Base-by-base conservation (phyloP, 192 early-diverging fungal genomes). In the Coemansia sp. region DNA sequence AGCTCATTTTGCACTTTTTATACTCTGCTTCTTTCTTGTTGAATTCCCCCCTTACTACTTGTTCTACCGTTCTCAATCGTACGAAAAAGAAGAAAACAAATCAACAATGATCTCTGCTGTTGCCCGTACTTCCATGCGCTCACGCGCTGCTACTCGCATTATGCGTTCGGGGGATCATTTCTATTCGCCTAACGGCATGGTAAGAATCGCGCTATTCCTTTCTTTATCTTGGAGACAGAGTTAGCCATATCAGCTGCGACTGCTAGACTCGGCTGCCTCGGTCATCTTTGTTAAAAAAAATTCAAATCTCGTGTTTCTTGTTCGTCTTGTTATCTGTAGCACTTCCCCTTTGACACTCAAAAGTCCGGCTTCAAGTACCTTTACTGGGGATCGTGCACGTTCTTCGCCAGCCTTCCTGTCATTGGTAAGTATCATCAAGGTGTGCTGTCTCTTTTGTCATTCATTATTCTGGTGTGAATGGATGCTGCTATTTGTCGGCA, bases 121-220 rank as follows among this genome's bases (percentile, higher is more conserved):
- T 55, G 81, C 72, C 38, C 81, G 81, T 40, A 83, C 81, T 11
- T 83, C 81, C 22, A 74, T 83, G 75, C 81, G 81, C 76, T 32
- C 81, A 20, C 75, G 81, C 55, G 75, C 72, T 20, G 61, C 65
- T 37, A 58, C 69, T 20, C 75, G 67, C 45, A 45, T 83, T 17
- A 45, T 75, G 22, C 81, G 81, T 48, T 70, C 71, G 6, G 81
- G 50, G 61, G 70, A 74, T 71, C 62, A 83, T 59, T 46, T 67
- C 57, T 72, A 55, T 19, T 75, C 75, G 53, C 81, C 81, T 13
- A 83, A 78, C 62, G 81, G 81, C 64, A 71, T 77, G 75, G 81
- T 83, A 83, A 50, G 81, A 37, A 11, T 40, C 61, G 17, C 16
- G 17, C 16, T 25, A 20, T 11, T 20, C 14, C 25, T n/a, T 64